phyloP scores from a whole-genome alignment of 2,329 filamentous ascomycete genomes.

The Pestalotiopsis sp. region DNA sequence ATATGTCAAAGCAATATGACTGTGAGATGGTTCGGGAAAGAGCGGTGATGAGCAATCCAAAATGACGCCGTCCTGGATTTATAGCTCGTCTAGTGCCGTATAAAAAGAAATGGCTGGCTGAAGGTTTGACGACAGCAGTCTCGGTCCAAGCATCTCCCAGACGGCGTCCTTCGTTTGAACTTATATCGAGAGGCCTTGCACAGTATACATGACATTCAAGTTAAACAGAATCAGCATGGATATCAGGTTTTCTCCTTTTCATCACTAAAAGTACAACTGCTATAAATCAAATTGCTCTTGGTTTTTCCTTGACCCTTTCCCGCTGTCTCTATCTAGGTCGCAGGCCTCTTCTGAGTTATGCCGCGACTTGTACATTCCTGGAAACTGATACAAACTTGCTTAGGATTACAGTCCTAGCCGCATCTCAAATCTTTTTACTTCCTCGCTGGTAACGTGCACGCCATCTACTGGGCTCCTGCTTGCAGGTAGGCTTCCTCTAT shows the following conservation, averaged over 20 bases:
- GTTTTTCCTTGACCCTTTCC: neutral
- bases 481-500: conserved; percentile 71
- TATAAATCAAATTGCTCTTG: neutral
- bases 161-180: no score
- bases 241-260: neutral
- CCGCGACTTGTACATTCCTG: neutral
- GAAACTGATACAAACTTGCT: neutral
- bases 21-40: no score
- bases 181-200: no score
- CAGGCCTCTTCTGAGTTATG: neutral
- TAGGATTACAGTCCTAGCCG: neutral
- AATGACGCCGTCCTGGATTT: no score
- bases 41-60: no score
- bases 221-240: no score
- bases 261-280: neutral
- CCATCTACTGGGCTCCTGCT: conserved; percentile 4
- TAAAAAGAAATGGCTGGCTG: no score
- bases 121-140: no score
- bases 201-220: no score
- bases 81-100: no score
- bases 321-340: neutral
- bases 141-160: no score
- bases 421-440: neutral
- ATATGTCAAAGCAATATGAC: no score
- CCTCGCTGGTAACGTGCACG: neutral